Evolutionary conservation across 208 protist species (phyloP).

Genomic region (Naegleria fowleri): DNA sequence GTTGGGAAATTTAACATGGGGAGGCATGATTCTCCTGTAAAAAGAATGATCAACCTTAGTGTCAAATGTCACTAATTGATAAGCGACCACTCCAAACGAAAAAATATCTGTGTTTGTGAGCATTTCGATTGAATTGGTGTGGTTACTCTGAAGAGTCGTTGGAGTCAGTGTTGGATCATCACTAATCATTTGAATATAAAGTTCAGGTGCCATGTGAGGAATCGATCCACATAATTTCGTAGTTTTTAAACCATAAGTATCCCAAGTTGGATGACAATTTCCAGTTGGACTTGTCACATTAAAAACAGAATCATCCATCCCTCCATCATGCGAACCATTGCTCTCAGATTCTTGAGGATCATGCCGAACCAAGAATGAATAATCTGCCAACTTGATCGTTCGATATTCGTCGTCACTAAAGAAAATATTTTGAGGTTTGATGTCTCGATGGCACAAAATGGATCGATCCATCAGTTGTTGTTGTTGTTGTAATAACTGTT

Average conservation of each 20-base stretch:
- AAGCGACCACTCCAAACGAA: neutral
- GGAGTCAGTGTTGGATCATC: neutral
- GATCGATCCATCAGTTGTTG: neutral
- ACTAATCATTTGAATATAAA: neutral
- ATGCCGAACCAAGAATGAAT: neutral
- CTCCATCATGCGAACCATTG: neutral
- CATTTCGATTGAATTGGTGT: neutral
- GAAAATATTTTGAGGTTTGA: conserved; percentile 16
- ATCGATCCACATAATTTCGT: neutral
- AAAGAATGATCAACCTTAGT: neutral
- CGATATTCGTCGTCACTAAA: neutral
- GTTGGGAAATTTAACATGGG: neutral
- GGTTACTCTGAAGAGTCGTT: neutral
- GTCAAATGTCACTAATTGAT: neutral
- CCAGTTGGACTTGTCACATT: too few relatives aligned
- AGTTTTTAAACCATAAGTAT: neutral
- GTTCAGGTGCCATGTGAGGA: neutral
- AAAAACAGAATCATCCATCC: neutral
- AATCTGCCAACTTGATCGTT: neutral
- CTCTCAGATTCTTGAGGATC: neutral
- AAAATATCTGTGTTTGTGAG: neutral
- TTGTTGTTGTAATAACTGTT: neutral
- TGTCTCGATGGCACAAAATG: neutral
- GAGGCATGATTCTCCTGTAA: neutral
- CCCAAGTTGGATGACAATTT: too few relatives aligned